These are phyloP conservation scores for Didymosphaeria variabile DNA, from an alignment of 2,329 filamentous ascomycete genomes.

Conservation along the genomic window DNA sequence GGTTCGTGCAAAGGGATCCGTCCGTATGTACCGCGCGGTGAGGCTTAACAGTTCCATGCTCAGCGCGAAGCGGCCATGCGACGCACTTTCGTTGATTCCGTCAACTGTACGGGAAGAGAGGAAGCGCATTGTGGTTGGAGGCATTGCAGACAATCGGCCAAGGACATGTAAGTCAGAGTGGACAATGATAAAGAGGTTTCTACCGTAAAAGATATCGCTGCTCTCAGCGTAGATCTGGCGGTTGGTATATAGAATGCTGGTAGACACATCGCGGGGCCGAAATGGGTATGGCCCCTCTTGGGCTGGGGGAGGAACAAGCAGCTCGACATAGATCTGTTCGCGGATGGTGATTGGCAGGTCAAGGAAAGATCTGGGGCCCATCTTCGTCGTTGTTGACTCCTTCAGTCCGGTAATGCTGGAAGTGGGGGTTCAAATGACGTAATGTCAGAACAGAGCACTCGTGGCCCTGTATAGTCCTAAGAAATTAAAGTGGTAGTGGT, in stretches of 20 bases:
- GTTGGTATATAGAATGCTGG: slow-evolving; percentile 22
- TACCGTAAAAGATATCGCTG: slow-evolving; percentile 20
- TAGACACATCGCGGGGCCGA: slow-evolving; percentile 5
- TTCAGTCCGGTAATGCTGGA: no score
- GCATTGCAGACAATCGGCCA: neutral
- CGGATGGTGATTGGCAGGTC: slow-evolving; percentile 20
- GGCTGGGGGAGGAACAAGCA: slow-evolving; percentile 17
- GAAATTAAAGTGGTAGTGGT: no score
- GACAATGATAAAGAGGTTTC: slow-evolving; percentile 22
- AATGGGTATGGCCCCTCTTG: neutral
- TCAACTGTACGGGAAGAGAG: neutral
- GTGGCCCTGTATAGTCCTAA: no score
- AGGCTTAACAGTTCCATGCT: slow-evolving; percentile 14
- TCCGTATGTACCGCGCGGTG: neutral
- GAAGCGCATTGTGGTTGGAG: neutral
- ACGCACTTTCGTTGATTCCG: neutral
- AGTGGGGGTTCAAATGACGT: no score
- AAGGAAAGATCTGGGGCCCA: slow-evolving; percentile 12
- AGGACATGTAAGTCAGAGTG: neutral
- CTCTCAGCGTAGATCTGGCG: slow-evolving; percentile 23
- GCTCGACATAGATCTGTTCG: slow-evolving; percentile 23
- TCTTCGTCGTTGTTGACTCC: neutral
- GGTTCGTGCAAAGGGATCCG: neutral
- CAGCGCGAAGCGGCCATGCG: slow-evolving; percentile 19
- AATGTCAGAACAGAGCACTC: no score